Evolutionary conservation across 495 filamentous ascomycete genomes (phyloP).

Genomic region (Bacidia gigantensis): DNA sequence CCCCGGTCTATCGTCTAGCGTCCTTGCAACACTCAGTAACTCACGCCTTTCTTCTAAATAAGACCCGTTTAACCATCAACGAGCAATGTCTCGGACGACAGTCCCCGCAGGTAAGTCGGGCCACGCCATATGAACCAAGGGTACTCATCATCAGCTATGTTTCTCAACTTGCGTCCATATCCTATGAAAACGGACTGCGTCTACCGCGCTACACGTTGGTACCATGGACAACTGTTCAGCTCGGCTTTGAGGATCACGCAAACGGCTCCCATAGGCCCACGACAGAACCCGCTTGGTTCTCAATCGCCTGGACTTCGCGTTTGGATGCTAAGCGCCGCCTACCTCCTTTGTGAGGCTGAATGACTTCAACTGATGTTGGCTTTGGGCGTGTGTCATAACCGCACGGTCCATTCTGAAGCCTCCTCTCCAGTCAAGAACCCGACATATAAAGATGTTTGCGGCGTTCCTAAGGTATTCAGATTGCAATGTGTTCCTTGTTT

Average conservation of each 20-base stretch:
- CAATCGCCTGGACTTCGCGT: neutral
- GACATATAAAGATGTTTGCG: too few species aligned
- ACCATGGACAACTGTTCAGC: neutral
- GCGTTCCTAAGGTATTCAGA: too few species aligned
- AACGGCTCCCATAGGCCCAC: neutral
- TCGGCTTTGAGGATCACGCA: neutral
- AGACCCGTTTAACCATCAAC: too few species aligned
- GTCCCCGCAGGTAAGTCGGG: neutral
- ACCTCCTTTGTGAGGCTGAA: conserved; percentile 2
- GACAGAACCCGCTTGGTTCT: neutral
- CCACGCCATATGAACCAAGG: neutral
- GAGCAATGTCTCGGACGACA: neutral
- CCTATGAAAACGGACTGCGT: conserved; percentile 1
- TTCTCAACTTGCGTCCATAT: neutral
- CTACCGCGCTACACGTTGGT: conserved; percentile 4
- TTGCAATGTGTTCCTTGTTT: neutral
- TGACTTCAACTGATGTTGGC: neutral
- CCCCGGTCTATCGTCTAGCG: neutral
- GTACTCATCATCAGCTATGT: neutral
- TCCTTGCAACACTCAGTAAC: neutral
- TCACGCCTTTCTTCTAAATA: too few species aligned
- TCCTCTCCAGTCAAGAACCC: too few species aligned
- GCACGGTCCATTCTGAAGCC: neutral
- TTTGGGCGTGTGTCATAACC: neutral
- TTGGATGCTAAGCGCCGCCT: conserved; percentile 5